Conservation (phyloP, 805 yeast genomes). For the Metschnikowia dekortorum region DNA sequence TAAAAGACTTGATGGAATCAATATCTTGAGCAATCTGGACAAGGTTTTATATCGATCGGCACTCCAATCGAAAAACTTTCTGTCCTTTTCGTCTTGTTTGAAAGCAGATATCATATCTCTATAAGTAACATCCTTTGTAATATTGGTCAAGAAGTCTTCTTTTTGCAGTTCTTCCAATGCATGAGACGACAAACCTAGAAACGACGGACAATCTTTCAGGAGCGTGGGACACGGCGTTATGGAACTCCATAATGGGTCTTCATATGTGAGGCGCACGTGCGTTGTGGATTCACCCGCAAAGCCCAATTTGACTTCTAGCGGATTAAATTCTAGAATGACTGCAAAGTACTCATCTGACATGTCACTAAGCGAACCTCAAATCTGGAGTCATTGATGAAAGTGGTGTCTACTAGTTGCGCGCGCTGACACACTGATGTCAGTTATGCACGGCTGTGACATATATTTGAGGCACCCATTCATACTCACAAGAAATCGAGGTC, state of each 20-base stretch:
- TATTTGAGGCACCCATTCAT: background rate
- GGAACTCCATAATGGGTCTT: constrained; percentile 10
- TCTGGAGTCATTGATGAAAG: background rate
- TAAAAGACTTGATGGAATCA: constrained; percentile 8
- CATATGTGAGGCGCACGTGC: constrained; percentile 5
- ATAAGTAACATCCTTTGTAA: background rate
- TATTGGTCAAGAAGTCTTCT: background rate
- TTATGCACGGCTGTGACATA: background rate
- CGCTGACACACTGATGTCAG: background rate
- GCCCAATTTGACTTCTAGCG: constrained; percentile 10
- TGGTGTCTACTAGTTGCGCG: background rate
- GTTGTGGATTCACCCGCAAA: constrained; percentile 15
- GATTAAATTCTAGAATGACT: constrained; percentile 14
- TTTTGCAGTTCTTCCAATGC: constrained; percentile 4
- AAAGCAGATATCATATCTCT: constrained; percentile 1
- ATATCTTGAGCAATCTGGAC: constrained; percentile 7
- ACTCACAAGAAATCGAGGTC: constrained; percentile 33
- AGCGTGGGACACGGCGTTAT: background rate
- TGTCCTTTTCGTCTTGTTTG: constrained; percentile 1
- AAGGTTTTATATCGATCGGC: constrained; percentile 8
- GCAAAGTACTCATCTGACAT: constrained; percentile 20
- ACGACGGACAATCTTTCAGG: constrained; percentile 6
- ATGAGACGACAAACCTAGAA: constrained; percentile 11
- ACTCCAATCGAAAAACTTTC: constrained; percentile 12
- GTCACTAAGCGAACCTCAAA: background rate